phyloP scores from a whole-genome alignment of 2,329 filamentous ascomycete species.

The Exophiala xenobiotica region DNA sequence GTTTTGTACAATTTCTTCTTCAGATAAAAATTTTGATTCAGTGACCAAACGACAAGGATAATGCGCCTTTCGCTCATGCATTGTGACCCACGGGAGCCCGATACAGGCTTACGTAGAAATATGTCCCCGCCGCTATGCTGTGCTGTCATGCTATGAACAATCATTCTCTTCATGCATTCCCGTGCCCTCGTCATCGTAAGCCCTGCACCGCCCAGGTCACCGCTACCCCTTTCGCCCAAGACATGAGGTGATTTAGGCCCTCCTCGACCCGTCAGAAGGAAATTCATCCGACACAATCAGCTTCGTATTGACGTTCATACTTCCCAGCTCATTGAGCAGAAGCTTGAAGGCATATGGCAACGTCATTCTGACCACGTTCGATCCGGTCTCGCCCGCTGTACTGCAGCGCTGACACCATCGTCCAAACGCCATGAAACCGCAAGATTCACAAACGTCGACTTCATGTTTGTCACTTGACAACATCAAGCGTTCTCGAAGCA shows the following conservation, averaged over 20 bases:
- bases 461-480: slow-evolving; percentile 84
- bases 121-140: slow-evolving; percentile 1
- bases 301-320: slow-evolving; percentile 96
- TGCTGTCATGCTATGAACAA: not conserved
- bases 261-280: slow-evolving; percentile 47
- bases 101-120: not conserved
- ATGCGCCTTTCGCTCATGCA: slow-evolving; percentile 1
- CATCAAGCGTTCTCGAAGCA: slow-evolving; percentile 92
- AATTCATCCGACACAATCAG: slow-evolving; percentile 94
- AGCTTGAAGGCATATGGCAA: slow-evolving; percentile 98
- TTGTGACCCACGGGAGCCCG: not conserved
- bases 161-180: not conserved
- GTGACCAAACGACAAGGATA: too few species aligned
- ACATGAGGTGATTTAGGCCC: slow-evolving; percentile 10
- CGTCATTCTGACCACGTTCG: slow-evolving; percentile 84
- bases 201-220: too few species aligned
- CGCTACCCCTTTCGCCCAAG: too few species aligned
- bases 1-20: too few species aligned
- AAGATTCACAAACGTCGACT: slow-evolving; percentile 91
- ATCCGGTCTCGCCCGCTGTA: slow-evolving; percentile 61
- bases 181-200: too few species aligned
- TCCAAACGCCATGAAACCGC: slow-evolving; percentile 91
- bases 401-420: slow-evolving; percentile 89
- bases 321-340: slow-evolving; percentile 90
- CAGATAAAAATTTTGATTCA: too few species aligned